Percentiles rank a stretch among this genome's conserved stretches.
Evolutionary conservation across 345 rosid species (phyloP).

Genomic region (Camelina laxa): DNA sequence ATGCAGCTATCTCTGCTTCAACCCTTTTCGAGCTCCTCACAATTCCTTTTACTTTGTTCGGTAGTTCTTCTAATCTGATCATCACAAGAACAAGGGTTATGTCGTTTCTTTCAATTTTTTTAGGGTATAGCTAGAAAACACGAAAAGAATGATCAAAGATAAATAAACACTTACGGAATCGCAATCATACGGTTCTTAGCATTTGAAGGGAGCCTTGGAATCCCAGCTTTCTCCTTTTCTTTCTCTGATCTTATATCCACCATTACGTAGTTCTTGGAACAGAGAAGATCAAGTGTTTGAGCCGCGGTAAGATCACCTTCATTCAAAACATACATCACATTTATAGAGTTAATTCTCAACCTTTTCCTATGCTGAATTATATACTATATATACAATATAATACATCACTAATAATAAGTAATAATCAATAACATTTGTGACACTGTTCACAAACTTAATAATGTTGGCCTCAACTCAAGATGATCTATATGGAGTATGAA

Average conservation of each 20-base stretch:
- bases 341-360: neutral
- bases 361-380: neutral
- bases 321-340: conserved; percentile 13
- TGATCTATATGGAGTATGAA: neutral
- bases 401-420: conserved; percentile 15
- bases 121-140: neutral
- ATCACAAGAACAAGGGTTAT: neutral
- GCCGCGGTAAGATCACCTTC: conserved; percentile 87
- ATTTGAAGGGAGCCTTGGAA: conserved; percentile 92
- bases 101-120: neutral
- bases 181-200: conserved; percentile 79
- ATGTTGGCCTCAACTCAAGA: conserved; percentile 17
- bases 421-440: neutral
- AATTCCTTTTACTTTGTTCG: conserved; percentile 74
- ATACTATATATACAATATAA: neutral
- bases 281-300: conserved; percentile 77
- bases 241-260: conserved; percentile 92
- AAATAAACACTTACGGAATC: conserved; percentile 67
- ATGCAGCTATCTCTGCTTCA: conserved; percentile 90
- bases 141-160: neutral
- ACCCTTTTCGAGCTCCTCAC: conserved; percentile 73
- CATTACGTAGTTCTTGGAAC: conserved; percentile 60
- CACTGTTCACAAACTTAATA: neutral
- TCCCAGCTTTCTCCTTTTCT: conserved; percentile 83
- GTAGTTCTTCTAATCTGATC: conserved; percentile 79